Percentiles rank a stretch among this genome's conserved stretches.
These are phyloP conservation scores for Diplogelasinospora grovesii DNA, from an alignment of 495 filamentous ascomycete genomes.

Conservation along the genomic window DNA sequence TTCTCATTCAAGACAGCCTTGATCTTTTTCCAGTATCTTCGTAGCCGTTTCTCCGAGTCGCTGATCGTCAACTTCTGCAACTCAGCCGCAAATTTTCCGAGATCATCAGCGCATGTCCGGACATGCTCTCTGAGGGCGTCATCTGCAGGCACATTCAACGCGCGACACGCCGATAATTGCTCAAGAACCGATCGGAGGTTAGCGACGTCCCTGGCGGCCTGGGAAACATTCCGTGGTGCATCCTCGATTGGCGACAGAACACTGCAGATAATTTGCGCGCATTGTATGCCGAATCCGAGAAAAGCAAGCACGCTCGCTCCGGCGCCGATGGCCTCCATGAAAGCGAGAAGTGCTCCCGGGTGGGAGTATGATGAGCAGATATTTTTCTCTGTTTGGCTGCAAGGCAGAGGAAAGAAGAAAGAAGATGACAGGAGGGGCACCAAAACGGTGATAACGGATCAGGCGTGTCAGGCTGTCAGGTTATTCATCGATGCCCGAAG, in stretches of 20 bases:
- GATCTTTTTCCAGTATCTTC: neutral
- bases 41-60: neutral
- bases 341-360: no score
- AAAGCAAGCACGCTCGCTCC: neutral
- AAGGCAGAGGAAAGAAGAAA: no score
- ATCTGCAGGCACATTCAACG: neutral
- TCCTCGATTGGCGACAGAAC: neutral
- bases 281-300: neutral
- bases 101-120: neutral
- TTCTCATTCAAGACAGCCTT: slow-evolving; percentile 1
- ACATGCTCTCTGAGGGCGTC: neutral
- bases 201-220: neutral
- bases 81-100: neutral
- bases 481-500: no score
- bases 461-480: no score
- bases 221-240: neutral
- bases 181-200: neutral
- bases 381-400: no score
- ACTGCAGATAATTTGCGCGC: slow-evolving; percentile 1
- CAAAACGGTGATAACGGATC: no score
- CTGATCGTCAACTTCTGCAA: neutral
- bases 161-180: neutral
- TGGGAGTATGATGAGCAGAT: no score
- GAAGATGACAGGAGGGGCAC: no score
- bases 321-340: slow-evolving; percentile 1